phyloP scores from a whole-genome alignment of 2,329 filamentous ascomycete species.

The Penicillium frequentans region DNA sequence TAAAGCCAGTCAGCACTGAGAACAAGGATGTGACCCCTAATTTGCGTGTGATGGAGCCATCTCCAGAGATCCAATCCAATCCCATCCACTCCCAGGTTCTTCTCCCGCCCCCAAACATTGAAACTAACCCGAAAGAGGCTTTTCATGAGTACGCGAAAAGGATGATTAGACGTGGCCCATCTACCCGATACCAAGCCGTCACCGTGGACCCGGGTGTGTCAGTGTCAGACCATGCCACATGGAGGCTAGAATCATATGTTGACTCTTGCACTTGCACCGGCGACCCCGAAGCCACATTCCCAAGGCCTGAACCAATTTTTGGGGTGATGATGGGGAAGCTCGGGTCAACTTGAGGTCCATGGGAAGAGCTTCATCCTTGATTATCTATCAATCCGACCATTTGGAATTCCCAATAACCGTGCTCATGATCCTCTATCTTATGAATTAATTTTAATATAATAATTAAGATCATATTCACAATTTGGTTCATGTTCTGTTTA shows the following conservation, averaged over 20 bases:
- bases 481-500: not conserved
- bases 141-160: not conserved
- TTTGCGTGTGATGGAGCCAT: conserved; percentile 6
- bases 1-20: conserved; percentile 10
- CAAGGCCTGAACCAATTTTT: not conserved
- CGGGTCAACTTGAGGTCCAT: not conserved
- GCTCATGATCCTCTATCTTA: no score
- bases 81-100: not conserved
- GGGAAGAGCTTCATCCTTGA: not conserved
- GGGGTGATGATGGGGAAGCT: not conserved
- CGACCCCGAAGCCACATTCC: conserved; percentile 11
- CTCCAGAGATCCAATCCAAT: conserved; percentile 9
- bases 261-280: conserved; percentile 1
- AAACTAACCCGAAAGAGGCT: not conserved
- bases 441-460: not conserved
- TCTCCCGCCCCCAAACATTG: not conserved
- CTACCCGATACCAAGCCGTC: conserved; percentile 6
- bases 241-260: not conserved
- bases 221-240: not conserved
- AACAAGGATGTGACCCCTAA: not conserved
- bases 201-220: conserved; percentile 10
- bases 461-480: no score
- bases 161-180: conserved; percentile 9
- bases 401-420: not conserved
- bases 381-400: not conserved